Conservation (phyloP, 345 rosid genomes). For the Crucihimalaya himalaica region DNA sequence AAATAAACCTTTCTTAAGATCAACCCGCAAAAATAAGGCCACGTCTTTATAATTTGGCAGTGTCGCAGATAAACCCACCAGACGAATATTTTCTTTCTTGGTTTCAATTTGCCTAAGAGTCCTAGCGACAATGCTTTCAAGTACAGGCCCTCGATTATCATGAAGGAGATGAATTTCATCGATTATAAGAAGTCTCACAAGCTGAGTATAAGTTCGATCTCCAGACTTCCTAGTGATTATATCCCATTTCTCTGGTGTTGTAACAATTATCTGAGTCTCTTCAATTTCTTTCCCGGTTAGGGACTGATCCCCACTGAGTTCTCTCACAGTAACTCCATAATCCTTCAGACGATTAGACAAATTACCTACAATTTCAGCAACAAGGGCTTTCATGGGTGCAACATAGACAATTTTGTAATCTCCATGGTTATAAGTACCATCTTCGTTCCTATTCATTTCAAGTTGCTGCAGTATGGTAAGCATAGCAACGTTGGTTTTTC, state of each 20-base stretch:
- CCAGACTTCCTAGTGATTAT: slow-evolving; percentile 97
- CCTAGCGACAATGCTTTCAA: slow-evolving; percentile 97
- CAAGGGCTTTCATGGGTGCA: slow-evolving; percentile 99
- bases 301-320: slow-evolving; percentile 94
- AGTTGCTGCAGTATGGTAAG: slow-evolving; percentile 97
- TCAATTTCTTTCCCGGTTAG: slow-evolving; percentile 92
- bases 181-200: slow-evolving; percentile 84
- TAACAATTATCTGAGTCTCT: slow-evolving; percentile 94
- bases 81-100: slow-evolving; percentile 80
- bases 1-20: slow-evolving; percentile 69
- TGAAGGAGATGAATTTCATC: slow-evolving; percentile 99
- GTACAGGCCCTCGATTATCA: slow-evolving; percentile 97
- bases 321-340: slow-evolving; percentile 76
- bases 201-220: slow-evolving; percentile 93
- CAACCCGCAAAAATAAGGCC: slow-evolving; percentile 82
- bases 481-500: slow-evolving; percentile 95
- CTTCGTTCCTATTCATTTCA: slow-evolving; percentile 56
- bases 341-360: slow-evolving; percentile 77
- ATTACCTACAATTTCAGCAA: slow-evolving; percentile 93
- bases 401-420: slow-evolving; percentile 91
- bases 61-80: slow-evolving; percentile 95
- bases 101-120: slow-evolving; percentile 96
- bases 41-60: slow-evolving; percentile 96
- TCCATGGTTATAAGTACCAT: slow-evolving; percentile 73
- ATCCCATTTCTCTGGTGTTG: slow-evolving; percentile 99